Evolutionary conservation across 2,329 filamentous ascomycete species (phyloP), one percentile per base, ranked within the genome.

Genomic region (Cladosporium colombiae): DNA sequence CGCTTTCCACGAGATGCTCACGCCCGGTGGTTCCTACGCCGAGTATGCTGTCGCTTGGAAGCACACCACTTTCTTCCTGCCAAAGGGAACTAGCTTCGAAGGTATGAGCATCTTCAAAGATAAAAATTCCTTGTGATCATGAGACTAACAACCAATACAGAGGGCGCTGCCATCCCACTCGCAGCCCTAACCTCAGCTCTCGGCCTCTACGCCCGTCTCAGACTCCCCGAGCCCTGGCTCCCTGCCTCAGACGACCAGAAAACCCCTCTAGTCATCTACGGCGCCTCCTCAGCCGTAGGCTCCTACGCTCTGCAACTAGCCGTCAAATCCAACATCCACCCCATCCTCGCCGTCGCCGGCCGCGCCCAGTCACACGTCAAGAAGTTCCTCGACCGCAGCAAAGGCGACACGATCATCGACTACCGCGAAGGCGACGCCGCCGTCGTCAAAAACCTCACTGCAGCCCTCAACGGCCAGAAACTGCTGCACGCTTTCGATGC

Each of bases 11-110:
- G 74, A 77, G 67, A 87, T 89, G 81, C 70, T 75, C 52, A 76
- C 77, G 0, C 78, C 81, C 0, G 73, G 80, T 40, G 88, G 88
- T 2, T 82, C 79, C 8, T 90, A 83, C 67, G 88, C 87, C 3
- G 86, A 89, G 71, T 89, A 89, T 69, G 84, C 86, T 2, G 75
- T 89, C 13, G 82, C 83, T 0, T 83, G 80, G 75, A 80, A 81
- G 37, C 79, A 84, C 70, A 85, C 85, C 0, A 87, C 86, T 0
- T 87, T 88, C 71, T 83, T 83, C 69, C 77, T 87, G 21, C 83
- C 85, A 0, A 67, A 77, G 35, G 74, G 78, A 21, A 79, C 80
- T 2, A 80, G 78, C 23, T 87, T 85, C 62, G 84, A 88, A 74
- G 83, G 82, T 81, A 71, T 8, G 3, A 35, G 5, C 33, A 31